Percentiles rank a stretch among this genome's conserved stretches.
Evolutionary conservation across 164 flowering plant genomes (phyloP).

Genomic region (Vitis rupestris): DNA sequence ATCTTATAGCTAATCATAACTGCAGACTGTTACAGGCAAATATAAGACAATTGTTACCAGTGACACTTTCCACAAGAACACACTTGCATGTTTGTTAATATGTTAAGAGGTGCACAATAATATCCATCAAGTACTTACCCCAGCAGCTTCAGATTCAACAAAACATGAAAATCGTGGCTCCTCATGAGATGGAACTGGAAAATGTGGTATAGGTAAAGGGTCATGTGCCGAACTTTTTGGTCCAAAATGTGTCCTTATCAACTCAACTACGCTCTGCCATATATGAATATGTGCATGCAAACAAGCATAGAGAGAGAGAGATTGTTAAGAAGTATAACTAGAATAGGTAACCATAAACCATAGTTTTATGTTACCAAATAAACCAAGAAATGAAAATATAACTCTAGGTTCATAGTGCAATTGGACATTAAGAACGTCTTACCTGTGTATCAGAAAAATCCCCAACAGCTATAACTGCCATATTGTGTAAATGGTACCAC

Average conservation of each 20-base stretch:
- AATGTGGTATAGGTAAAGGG: slow-evolving; percentile 51
- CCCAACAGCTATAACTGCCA: slow-evolving; percentile 97
- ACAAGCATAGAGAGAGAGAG: slow-evolving; percentile 3
- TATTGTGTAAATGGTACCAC: slow-evolving; percentile 86
- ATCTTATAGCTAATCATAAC: slow-evolving; percentile 93
- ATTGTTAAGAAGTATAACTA: slow-evolving; percentile 1
- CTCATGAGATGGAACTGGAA: slow-evolving; percentile 69
- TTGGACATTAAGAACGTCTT: slow-evolving; percentile 3
- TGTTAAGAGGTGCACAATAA: not conserved
- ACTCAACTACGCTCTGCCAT: slow-evolving; percentile 68
- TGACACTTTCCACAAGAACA: not conserved
- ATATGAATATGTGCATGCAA: no score
- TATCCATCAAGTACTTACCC: slow-evolving; percentile 54
- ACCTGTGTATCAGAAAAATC: slow-evolving; percentile 95
- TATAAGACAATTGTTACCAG: not conserved
- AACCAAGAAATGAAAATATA: no score
- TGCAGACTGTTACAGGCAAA: slow-evolving; percentile 64
- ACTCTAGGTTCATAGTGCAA: no score
- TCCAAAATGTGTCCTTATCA: slow-evolving; percentile 79
- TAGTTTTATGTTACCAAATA: not conserved
- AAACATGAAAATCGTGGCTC: slow-evolving; percentile 90
- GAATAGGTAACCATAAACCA: not conserved
- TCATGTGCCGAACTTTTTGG: slow-evolving; percentile 43
- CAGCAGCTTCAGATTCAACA: slow-evolving; percentile 94
- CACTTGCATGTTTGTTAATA: not conserved